These are phyloP conservation scores for Rhynchospora tenuis DNA, from an alignment of 176 grass and related monocot genomes.

Conservation along the genomic window DNA sequence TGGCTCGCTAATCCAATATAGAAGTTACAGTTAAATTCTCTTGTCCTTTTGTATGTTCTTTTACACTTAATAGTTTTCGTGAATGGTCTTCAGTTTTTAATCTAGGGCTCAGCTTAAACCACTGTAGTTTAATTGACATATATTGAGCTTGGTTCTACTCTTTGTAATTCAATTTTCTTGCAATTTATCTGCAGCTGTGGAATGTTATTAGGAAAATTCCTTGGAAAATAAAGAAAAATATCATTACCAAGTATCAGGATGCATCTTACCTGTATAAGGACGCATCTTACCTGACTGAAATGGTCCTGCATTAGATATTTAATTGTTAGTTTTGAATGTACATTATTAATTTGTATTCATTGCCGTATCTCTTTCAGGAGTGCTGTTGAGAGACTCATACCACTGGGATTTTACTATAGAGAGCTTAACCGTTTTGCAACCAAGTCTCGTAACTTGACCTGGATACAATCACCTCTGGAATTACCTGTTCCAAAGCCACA, in stretches of 20 bases:
- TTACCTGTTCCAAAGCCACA: conserved; percentile 36
- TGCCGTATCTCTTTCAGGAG: conserved; percentile 37
- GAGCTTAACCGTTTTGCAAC: conserved; percentile 84
- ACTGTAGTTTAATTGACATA: too few relatives aligned
- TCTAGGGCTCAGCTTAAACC: too few relatives aligned
- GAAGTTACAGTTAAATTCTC: too few relatives aligned
- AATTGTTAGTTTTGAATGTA: not conserved
- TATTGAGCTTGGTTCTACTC: not conserved
- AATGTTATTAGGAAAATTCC: not conserved
- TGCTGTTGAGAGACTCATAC: conserved; percentile 81
- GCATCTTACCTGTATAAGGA: not conserved
- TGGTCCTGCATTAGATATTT: not conserved
- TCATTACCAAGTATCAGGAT: not conserved
- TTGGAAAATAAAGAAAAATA: not conserved
- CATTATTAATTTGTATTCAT: not conserved
- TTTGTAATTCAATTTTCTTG: not conserved
- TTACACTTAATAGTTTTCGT: not conserved
- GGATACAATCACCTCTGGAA: conserved; percentile 54
- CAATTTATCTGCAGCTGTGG: not conserved
- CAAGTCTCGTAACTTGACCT: conserved; percentile 71
- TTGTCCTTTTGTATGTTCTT: too few relatives aligned
- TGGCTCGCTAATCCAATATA: too few relatives aligned
- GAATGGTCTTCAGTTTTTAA: not conserved
- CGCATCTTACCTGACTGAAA: not conserved
- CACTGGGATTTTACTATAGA: conserved; percentile 83